A percentile compares a stretch with the other conserved stretches of the same genome.
phyloP scores from a whole-genome alignment of 768 basidiomycete genomes.

The Bullera alba region DNA sequence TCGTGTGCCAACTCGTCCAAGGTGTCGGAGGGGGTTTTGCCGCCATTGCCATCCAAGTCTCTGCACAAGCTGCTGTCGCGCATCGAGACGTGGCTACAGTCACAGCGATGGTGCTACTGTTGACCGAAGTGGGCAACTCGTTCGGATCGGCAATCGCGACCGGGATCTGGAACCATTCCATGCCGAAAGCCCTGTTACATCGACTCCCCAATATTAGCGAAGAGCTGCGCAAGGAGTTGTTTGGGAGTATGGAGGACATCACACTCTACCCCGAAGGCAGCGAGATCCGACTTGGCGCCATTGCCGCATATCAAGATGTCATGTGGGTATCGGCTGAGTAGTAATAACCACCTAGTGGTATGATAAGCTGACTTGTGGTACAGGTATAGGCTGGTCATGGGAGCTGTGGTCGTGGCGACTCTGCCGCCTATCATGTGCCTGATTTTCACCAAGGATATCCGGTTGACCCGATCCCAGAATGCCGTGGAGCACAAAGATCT shows the following conservation, averaged over 20 bases:
- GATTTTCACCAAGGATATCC: slow-evolving; percentile 60
- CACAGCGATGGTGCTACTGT: slow-evolving; percentile 57
- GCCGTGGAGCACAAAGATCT: slow-evolving; percentile 53
- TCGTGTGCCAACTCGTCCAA: slow-evolving; percentile 64
- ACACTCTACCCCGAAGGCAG: slow-evolving; percentile 49
- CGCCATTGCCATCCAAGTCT: slow-evolving; percentile 55
- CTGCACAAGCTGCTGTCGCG: slow-evolving; percentile 60
- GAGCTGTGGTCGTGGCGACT: slow-evolving; percentile 54
- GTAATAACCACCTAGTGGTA: background rate
- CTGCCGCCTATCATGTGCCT: slow-evolving; percentile 58
- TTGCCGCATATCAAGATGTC: slow-evolving; percentile 51
- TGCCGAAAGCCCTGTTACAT: slow-evolving; percentile 58
- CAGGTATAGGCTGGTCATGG: slow-evolving; percentile 49
- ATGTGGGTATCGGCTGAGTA: slow-evolving; percentile 20
- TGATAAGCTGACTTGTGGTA: background rate
- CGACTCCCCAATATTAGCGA: slow-evolving; percentile 52
- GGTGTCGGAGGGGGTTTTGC: slow-evolving; percentile 70
- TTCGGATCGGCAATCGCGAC: slow-evolving; percentile 60
- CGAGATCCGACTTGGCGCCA: slow-evolving; percentile 61
- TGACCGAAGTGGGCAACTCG: slow-evolving; percentile 63
- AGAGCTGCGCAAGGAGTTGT: slow-evolving; percentile 49
- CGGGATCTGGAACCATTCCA: slow-evolving; percentile 47
- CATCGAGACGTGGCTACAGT: slow-evolving; percentile 62
- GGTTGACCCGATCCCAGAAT: slow-evolving; percentile 65
- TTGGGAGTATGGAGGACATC: slow-evolving; percentile 56